Percentiles rank a stretch among this genome's conserved stretches.
Evolutionary conservation across 768 basidiomycete species (phyloP).

Genomic region (Termitomyces sp.): DNA sequence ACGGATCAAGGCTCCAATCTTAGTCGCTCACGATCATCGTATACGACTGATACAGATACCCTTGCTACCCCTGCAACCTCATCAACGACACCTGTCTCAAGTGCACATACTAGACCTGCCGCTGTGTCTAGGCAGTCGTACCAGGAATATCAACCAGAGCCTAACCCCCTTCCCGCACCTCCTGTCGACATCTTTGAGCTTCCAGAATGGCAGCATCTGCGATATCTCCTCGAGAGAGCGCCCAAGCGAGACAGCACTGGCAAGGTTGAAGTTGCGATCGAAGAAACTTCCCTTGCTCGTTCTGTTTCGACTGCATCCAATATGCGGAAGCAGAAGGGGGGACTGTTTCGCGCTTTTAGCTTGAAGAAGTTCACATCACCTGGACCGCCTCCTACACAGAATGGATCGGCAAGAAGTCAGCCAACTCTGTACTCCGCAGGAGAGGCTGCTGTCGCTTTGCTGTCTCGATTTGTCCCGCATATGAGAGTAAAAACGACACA

Average conservation of each 20-base stretch:
- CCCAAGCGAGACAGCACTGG: background rate
- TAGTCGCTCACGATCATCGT: background rate
- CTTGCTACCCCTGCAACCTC: background rate
- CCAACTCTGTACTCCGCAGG: background rate
- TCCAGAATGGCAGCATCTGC: constrained; percentile 31
- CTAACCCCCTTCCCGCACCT: constrained; percentile 2
- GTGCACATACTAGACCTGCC: background rate
- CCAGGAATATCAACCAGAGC: background rate
- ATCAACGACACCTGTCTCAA: constrained; percentile 1
- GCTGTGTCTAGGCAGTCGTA: background rate
- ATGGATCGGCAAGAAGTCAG: background rate
- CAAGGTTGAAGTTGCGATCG: background rate
- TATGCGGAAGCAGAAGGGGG: background rate
- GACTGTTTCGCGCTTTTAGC: background rate
- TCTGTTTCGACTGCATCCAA: background rate
- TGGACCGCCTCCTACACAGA: background rate
- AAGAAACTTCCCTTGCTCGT: background rate
- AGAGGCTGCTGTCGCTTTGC: background rate
- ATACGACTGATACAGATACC: background rate
- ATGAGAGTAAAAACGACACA: background rate
- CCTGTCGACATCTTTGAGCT: constrained; percentile 41
- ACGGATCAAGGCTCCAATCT: background rate
- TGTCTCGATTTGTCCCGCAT: background rate
- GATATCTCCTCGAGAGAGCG: constrained; percentile 1
- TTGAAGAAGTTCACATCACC: background rate